Evolutionary conservation across 192 early-diverging fungal genomes (phyloP).

Genomic region (Entomortierella lignicola): DNA sequence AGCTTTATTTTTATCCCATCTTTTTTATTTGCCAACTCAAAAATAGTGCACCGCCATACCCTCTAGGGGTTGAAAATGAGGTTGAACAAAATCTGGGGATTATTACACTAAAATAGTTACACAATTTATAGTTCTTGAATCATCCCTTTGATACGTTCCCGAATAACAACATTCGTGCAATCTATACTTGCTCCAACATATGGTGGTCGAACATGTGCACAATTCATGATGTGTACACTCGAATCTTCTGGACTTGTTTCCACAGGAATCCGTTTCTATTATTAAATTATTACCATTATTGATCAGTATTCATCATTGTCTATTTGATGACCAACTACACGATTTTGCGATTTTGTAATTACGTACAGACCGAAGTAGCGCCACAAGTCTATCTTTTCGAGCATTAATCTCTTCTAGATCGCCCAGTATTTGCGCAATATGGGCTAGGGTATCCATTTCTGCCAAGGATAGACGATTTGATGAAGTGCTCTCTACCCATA

Average conservation of each 20-base stretch:
- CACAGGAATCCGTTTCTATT: slow-evolving; percentile 59
- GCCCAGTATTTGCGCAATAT: neutral
- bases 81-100: too few relatives aligned
- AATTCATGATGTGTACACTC: slow-evolving; percentile 54
- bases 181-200: slow-evolving; percentile 55
- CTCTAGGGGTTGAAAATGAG: too few relatives aligned
- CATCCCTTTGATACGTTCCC: slow-evolving; percentile 59
- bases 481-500: neutral
- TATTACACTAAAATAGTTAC: neutral
- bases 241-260: slow-evolving; percentile 43
- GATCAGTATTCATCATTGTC: too few relatives aligned
- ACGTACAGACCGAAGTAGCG: slow-evolving; percentile 30
- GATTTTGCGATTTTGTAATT: too few relatives aligned
- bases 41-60: neutral
- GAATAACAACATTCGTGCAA: slow-evolving; percentile 58
- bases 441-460: slow-evolving; percentile 31
- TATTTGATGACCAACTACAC: too few relatives aligned
- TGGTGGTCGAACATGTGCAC: slow-evolving; percentile 58
- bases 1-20: too few relatives aligned
- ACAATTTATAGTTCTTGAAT: slow-evolving; percentile 25
- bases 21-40: too few relatives aligned
- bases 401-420: slow-evolving; percentile 11
- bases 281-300: too few relatives aligned
- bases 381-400: slow-evolving; percentile 34
- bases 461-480: slow-evolving; percentile 4